Conservation (phyloP, 1,139 yeast species). For the Saccharomyces hybrid region DNA sequence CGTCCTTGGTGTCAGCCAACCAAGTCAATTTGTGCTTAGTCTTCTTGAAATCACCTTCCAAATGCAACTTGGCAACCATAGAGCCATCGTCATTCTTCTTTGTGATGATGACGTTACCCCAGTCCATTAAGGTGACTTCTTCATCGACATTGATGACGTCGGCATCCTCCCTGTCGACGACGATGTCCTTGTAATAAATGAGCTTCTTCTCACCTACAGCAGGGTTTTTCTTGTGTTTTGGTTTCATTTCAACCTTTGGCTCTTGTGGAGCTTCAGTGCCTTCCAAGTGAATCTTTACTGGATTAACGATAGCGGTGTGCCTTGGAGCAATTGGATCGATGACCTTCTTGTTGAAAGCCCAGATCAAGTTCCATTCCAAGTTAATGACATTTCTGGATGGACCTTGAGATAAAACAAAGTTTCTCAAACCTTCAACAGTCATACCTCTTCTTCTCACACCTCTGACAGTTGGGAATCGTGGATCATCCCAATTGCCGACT, state of each 20-base stretch:
- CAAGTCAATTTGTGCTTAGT: slow-evolving; percentile 93
- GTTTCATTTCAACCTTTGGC: slow-evolving; percentile 61
- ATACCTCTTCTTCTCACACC: slow-evolving; percentile 99
- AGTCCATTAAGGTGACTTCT: slow-evolving; percentile 95
- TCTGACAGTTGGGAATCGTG: slow-evolving; percentile 97
- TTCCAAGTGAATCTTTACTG: slow-evolving; percentile 56
- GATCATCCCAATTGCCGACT: slow-evolving; percentile 95
- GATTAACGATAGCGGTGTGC: slow-evolving; percentile 72
- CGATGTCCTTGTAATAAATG: slow-evolving; percentile 51
- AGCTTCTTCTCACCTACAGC: slow-evolving; percentile 83
- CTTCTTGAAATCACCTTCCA: slow-evolving; percentile 96
- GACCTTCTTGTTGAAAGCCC: slow-evolving; percentile 95
- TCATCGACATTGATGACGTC: slow-evolving; percentile 61
- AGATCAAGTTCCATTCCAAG: slow-evolving; percentile 92
- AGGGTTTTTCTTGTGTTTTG: slow-evolving; percentile 94
- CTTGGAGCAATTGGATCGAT: slow-evolving; percentile 97
- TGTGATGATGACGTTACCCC: slow-evolving; percentile 91
- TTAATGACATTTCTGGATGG: slow-evolving; percentile 94
- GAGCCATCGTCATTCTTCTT: slow-evolving; percentile 59
- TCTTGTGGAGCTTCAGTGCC: slow-evolving; percentile 57
- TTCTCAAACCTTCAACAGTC: slow-evolving; percentile 94
- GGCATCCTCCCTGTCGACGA: slow-evolving; percentile 91
- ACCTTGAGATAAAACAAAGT: slow-evolving; percentile 90
- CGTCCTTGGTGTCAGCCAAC: slow-evolving; percentile 79
- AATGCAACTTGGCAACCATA: slow-evolving; percentile 73